A percentile compares a stretch with the other conserved stretches of the same genome.
Evolutionary conservation across 2,329 filamentous ascomycete species (phyloP).

Genomic region (Trichoderma harzianum): DNA sequence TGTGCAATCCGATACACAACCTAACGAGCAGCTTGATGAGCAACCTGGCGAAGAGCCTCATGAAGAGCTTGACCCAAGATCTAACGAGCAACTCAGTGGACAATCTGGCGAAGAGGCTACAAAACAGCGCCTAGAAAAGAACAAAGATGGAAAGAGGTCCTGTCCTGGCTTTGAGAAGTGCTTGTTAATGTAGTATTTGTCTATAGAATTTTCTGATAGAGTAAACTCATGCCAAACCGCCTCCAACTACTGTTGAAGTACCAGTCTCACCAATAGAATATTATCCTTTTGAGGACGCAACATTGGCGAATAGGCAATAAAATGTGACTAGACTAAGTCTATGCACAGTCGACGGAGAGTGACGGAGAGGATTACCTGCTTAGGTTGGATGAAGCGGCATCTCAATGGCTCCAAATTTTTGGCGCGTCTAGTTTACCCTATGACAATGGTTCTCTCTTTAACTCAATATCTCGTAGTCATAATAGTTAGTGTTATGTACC

Average conservation of each 20-base stretch:
- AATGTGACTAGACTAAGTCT: background rate
- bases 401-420: background rate
- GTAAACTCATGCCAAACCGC: background rate
- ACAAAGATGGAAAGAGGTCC: background rate
- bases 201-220: background rate
- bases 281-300: background rate
- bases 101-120: background rate
- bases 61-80: background rate
- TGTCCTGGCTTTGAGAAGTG: background rate
- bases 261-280: background rate
- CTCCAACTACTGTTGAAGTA: background rate
- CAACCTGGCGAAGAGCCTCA: background rate
- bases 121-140: background rate
- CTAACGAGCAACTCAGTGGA: background rate
- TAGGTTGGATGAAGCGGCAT: background rate
- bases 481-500: background rate
- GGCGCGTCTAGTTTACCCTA: background rate
- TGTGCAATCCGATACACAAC: background rate
- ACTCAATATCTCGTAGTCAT: background rate
- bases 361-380: background rate
- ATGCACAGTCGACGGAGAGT: background rate
- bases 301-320: background rate
- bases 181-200: background rate
- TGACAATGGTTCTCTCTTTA: background rate
- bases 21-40: background rate